A percentile compares a stretch with the other conserved stretches of the same genome.
phyloP scores from a whole-genome alignment of 768 basidiomycete genomes.

The Galerina sulciceps region DNA sequence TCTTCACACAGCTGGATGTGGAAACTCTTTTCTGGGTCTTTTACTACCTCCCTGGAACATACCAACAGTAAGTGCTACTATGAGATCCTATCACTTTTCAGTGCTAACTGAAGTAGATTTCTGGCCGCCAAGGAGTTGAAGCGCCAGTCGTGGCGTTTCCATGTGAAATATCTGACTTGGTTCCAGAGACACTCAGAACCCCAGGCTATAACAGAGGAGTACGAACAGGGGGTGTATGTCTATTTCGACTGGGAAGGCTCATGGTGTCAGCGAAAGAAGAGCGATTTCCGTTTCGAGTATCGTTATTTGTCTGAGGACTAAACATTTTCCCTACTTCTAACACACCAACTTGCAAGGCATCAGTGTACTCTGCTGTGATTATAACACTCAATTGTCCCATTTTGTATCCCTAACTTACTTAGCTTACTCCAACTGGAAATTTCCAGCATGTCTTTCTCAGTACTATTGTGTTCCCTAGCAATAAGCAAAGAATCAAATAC shows the following conservation, averaged over 20 bases:
- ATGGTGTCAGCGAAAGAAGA: slow-evolving; percentile 98
- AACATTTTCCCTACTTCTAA: slow-evolving; percentile 17
- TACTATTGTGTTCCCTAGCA: slow-evolving; percentile 22
- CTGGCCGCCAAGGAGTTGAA: slow-evolving; percentile 97
- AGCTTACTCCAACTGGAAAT: slow-evolving; percentile 2
- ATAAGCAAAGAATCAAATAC: slow-evolving; percentile 22
- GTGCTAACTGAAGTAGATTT: slow-evolving; percentile 54
- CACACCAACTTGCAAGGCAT: not conserved
- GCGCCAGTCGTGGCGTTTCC: slow-evolving; percentile 98
- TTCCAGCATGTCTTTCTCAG: slow-evolving; percentile 15
- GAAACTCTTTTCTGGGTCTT: slow-evolving; percentile 99
- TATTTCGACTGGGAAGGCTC: slow-evolving; percentile 99
- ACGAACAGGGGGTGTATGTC: slow-evolving; percentile 98
- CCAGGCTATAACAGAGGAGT: slow-evolving; percentile 98
- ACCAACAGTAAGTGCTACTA: slow-evolving; percentile 80
- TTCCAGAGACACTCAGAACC: slow-evolving; percentile 99
- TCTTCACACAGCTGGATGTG: slow-evolving; percentile 91
- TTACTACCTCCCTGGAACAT: slow-evolving; percentile 96
- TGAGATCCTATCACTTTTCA: not conserved
- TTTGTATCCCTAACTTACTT: slow-evolving; percentile 26
- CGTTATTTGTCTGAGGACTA: slow-evolving; percentile 93
- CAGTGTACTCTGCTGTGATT: slow-evolving; percentile 10
- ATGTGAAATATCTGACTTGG: slow-evolving; percentile 99
- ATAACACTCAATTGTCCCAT: not conserved
- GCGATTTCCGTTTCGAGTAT: slow-evolving; percentile 97